A percentile compares a stretch with the other conserved stretches of the same genome.
These are phyloP conservation scores for Datura wrightii DNA, from an alignment of 257 asterid genomes.

Conservation along the genomic window DNA sequence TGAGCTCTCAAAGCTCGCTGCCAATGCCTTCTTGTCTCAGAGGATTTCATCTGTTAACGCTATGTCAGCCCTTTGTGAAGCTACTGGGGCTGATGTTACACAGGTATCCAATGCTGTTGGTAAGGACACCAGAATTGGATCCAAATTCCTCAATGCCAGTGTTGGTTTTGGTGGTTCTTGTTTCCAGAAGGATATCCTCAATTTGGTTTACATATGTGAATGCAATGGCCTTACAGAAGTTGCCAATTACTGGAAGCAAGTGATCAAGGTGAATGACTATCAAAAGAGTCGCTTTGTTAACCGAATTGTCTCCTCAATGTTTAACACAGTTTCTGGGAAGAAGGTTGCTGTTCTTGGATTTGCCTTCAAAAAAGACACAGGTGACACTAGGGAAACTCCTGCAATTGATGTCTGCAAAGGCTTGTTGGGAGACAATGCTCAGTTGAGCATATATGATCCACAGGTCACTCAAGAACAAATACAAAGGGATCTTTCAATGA, in stretches of 20 bases:
- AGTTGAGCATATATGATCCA: conserved; percentile 57
- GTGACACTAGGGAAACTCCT: conserved; percentile 62
- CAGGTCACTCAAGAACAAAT: conserved; percentile 54
- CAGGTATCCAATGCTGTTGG: conserved; percentile 54
- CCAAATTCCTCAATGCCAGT: conserved; percentile 59
- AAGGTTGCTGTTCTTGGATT: conserved; percentile 57
- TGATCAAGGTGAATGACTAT: conserved; percentile 58
- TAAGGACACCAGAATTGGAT: conserved; percentile 57
- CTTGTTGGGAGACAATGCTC: conserved; percentile 52
- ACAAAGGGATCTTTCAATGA: conserved; percentile 50
- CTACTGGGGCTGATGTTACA: conserved; percentile 55
- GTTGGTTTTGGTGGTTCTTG: conserved; percentile 69
- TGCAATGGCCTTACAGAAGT: conserved; percentile 60
- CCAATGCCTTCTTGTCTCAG: conserved; percentile 73
- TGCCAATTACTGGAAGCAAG: conserved; percentile 62
- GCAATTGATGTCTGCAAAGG: conserved; percentile 60
- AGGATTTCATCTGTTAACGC: conserved; percentile 64
- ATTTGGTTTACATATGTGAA: conserved; percentile 58
- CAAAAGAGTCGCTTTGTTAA: conserved; percentile 55
- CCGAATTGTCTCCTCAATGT: conserved; percentile 58
- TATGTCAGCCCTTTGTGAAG: conserved; percentile 55
- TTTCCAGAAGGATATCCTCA: conserved; percentile 61
- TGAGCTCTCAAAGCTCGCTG: conserved; percentile 74
- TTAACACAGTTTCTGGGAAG: conserved; percentile 58
- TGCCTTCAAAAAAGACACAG: conserved; percentile 64